Evolutionary conservation across 495 filamentous ascomycete genomes (phyloP).

Genomic region (Glarea lozoyensis): DNA sequence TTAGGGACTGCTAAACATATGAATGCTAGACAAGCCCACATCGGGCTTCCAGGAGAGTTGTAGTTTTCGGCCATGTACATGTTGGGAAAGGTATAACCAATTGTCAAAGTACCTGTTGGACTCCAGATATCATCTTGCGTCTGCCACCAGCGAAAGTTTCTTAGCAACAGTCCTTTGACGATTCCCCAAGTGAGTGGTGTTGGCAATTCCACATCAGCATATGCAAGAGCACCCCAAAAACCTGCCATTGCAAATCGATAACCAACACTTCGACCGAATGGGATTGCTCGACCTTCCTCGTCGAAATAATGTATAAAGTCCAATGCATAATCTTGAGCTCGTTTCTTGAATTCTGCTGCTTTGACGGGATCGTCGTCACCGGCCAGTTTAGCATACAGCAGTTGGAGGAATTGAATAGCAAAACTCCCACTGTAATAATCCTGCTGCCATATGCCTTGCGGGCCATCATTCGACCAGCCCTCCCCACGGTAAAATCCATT

Average conservation of each 20-base stretch:
- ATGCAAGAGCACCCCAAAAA: slow-evolving; percentile 72
- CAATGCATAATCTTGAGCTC: slow-evolving; percentile 54
- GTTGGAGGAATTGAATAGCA: slow-evolving; percentile 69
- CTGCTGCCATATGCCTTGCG: slow-evolving; percentile 68
- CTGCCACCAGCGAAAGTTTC: slow-evolving; percentile 73
- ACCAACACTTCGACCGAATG: slow-evolving; percentile 67
- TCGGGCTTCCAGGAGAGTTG: slow-evolving; percentile 62
- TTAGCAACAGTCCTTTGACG: slow-evolving; percentile 63
- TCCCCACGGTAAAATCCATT: slow-evolving; percentile 72
- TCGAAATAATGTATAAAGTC: slow-evolving; percentile 73
- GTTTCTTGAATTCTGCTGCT: slow-evolving; percentile 58
- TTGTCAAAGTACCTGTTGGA: slow-evolving; percentile 60
- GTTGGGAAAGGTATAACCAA: slow-evolving; percentile 72
- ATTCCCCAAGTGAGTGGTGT: slow-evolving; percentile 57
- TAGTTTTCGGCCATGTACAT: slow-evolving; percentile 74
- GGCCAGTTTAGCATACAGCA: slow-evolving; percentile 67
- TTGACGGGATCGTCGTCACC: slow-evolving; percentile 57
- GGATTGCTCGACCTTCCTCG: slow-evolving; percentile 48
- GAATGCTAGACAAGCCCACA: slow-evolving; percentile 74
- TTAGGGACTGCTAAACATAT: slow-evolving; percentile 58
- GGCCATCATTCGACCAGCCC: slow-evolving; percentile 75
- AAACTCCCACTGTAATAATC: slow-evolving; percentile 78
- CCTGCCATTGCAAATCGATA: slow-evolving; percentile 77
- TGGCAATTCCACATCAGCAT: slow-evolving; percentile 64
- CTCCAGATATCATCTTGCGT: slow-evolving; percentile 65